Conservation (phyloP, 176 grass and related monocot species). For the Leersia perrieri region DNA sequence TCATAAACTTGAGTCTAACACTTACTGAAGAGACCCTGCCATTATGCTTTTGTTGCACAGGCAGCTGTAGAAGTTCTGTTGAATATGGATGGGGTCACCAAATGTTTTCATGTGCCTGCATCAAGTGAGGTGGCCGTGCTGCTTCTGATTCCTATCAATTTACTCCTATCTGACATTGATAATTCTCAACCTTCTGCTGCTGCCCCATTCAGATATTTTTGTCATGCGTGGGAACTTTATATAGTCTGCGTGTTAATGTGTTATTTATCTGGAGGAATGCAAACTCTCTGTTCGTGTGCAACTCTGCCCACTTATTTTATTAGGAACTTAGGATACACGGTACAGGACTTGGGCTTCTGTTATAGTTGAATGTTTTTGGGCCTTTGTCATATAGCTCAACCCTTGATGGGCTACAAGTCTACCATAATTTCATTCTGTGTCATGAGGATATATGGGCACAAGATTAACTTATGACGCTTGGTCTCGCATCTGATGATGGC, state of each 20-base stretch:
- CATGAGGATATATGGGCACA: no score
- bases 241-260: background rate
- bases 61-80: conserved; percentile 5
- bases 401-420: background rate
- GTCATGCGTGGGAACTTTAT: background rate
- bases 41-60: conserved; percentile 9
- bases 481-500: no score
- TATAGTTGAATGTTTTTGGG: background rate
- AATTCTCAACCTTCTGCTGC: background rate
- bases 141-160: background rate
- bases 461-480: no score
- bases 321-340: background rate
- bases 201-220: background rate
- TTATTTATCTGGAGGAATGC: background rate
- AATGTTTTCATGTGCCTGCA: background rate
- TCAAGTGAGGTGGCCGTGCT: background rate
- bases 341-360: background rate
- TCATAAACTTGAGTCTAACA: background rate
- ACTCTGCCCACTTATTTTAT: background rate
- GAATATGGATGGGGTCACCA: background rate
- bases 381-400: background rate
- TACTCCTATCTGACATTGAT: background rate
- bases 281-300: background rate
- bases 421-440: no score
- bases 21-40: background rate